Base-by-base conservation (phyloP, 768 basidiomycete species). In the Tricholoma matsutake region DNA sequence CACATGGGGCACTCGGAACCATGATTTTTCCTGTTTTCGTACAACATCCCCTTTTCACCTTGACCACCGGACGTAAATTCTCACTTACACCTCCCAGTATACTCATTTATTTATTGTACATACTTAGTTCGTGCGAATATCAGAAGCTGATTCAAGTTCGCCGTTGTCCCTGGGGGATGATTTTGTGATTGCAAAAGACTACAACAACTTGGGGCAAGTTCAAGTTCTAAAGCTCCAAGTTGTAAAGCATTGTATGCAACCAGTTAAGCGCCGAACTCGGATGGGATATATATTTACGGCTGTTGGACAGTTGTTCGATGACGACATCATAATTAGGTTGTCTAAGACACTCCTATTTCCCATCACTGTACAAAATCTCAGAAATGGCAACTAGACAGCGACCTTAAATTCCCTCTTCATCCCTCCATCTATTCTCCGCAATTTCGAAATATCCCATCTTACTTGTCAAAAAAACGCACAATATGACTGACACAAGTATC, bases 261-360 rank as follows among this genome's bases (percentile, higher is more conserved):
- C n/a, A n/a, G n/a, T n/a, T n/a, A n/a, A n/a, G 11, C 20, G 14
- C 22, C 45, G 45, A n/a, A 8, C 20, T 28, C 49, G 49, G 28
- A 29, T 51, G 28, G 22, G n/a, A n/a, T 11, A 51, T 22, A 9
- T 22, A 28, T 28, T 49, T 49, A 28, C 47, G 47, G 47, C 8
- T 49, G 47, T 49, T n/a, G 10, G 47, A 49, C 47, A 11, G 18
- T 25, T 20, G 20, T 45, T 11, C n/a, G 11, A 49, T 49, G 47
- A 52, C 29, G 51, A 52, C 51, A 31, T 51, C 22, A 29, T 11
- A n/a, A 51, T 51, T 51, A 51, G 49, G 28, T 51, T 51, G 51
- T 52, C 51, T 52, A 31, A 52, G 51, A 52, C 51, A 52, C 51
- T 31, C 51, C 51, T 52, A 52, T 52, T 52, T 52, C 51, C 51